Base-by-base conservation (phyloP, 1,139 yeast genomes). In the Lodderomyces parapsilosis region DNA sequence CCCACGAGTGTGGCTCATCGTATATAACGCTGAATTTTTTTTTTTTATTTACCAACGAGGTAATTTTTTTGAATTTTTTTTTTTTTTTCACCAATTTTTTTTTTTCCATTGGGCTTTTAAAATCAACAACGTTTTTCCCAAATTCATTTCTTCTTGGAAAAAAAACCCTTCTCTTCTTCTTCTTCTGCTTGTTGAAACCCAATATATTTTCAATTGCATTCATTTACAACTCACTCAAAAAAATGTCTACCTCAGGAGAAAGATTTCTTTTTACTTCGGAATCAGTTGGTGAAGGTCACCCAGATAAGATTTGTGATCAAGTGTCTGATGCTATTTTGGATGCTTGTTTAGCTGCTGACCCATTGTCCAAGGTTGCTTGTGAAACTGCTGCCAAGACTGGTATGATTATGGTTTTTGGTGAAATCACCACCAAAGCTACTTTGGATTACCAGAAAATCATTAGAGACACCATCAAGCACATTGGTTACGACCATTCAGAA, bases 281-380 rank as follows among this genome's bases (percentile, higher is more conserved):
- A 78, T 89, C 96, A 57, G 96, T 89, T 59, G 96, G 96, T 76
- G 96, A 89, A 74, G 98, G 98, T 65, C 98, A 93, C 82, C 98
- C 99, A 66, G 99, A 93, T 70, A 93, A 93, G 84, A 94, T 93
- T 76, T 93, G 99, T 76, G 99, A 93, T 74, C 99, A 93, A 78
- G 96, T 94, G 55, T 87, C 96, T 45, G 99, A 94, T 66, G 99
- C 99, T 61, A 89, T 93, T 62, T 81, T 93, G 62, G 99, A 93
- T 65, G 99, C 99, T 59, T 93, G 98, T 80, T 78, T 93, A 59
- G 83, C 88, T 50, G 95, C 78, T 58, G 99, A 93, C 71, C 99
- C 99, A 53, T 80, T 88, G 62, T 93, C 99, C 58, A 93, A 94
- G 79, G 99, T 93, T 65, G 99, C 97, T 45, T 93, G 99, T 78